These are phyloP conservation scores for Trichoderma gracile DNA, from an alignment of 2,329 filamentous ascomycete species.

Conservation along the genomic window DNA sequence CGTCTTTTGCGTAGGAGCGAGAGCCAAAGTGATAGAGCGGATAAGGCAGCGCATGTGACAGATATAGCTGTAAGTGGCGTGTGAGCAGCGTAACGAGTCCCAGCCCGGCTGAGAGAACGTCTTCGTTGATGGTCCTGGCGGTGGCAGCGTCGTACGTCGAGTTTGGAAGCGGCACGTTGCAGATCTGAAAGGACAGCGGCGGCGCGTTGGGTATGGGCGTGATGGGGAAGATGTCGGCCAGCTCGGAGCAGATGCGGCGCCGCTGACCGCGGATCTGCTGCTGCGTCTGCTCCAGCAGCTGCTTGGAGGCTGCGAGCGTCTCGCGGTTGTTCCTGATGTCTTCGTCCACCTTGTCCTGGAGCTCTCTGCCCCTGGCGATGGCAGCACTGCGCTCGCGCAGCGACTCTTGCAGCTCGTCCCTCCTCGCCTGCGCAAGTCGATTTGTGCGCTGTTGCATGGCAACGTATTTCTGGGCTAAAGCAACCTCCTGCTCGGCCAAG, in stretches of 20 bases:
- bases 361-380: constrained; percentile 63
- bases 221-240: constrained; percentile 79
- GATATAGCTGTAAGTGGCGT: constrained; percentile 76
- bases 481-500: constrained; percentile 51
- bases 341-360: constrained; percentile 58
- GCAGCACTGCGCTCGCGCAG: constrained; percentile 65
- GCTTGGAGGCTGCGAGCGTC: constrained; percentile 58
- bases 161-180: constrained; percentile 76
- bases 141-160: constrained; percentile 64
- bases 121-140: constrained; percentile 57
- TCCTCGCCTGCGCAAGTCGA: constrained; percentile 60
- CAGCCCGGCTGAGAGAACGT: constrained; percentile 75
- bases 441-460: constrained; percentile 66
- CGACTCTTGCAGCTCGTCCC: constrained; percentile 67
- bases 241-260: constrained; percentile 81
- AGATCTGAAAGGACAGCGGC: constrained; percentile 81
- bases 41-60: constrained; percentile 78
- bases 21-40: constrained; percentile 72
- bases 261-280: constrained; percentile 81
- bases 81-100: constrained; percentile 78
- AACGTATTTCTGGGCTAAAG: constrained; percentile 56
- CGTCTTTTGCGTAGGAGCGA: constrained; percentile 72
- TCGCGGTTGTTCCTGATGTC: constrained; percentile 63
- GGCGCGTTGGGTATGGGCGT: constrained; percentile 57
- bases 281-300: constrained; percentile 56